Base-by-base conservation (phyloP, 2,329 filamentous ascomycete genomes). In the Myotisia sp. region DNA sequence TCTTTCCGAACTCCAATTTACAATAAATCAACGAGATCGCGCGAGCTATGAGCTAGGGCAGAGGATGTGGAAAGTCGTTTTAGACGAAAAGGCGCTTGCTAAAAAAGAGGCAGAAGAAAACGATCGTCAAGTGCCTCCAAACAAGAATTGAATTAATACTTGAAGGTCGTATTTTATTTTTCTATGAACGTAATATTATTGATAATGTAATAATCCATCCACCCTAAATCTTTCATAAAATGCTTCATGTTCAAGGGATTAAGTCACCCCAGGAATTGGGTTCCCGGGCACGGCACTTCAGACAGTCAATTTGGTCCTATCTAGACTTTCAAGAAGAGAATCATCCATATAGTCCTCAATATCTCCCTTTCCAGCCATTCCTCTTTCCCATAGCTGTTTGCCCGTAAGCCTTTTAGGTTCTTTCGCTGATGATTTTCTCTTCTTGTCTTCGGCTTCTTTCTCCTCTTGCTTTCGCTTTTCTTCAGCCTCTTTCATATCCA, bases 381-480 rank as follows among this genome's bases (percentile, higher is more conserved):
- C 81, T 33, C 68, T 68, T 64, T 86, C 79, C 79, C 81, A 87
- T 23, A 87, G 63, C 52, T 87, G 78, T 50, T 64, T 76, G 12
- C 81, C 82, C 1, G 80, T 77, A 44, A 86, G 58, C 50, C 68
- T 76, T 48, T 66, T 64, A 48, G 66, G 71, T 24, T 76, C 70
- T 10, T 81, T 74, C 40, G 82, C 81, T 17, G 57, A 55, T n/a
- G 45, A 47, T 65, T 83, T 90, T 62, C 83, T 79, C 60, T 82
- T 85, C 60, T 83, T 72, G 60, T 92, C 86, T 32, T 86, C 84
- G 21, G 76, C 65, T 43, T 81, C 73, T 47, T 87, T 81, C 44
- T 70, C 71, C 51, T 87, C 83, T 55, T 81, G 79, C 47, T 67
- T 65, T 43, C 76, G 70, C 45, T 60, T 68, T 46, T 62, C 58